These are phyloP conservation scores for Endotrypanum monterogeii DNA, from an alignment of 208 protist genomes.

Conservation along the genomic window DNA sequence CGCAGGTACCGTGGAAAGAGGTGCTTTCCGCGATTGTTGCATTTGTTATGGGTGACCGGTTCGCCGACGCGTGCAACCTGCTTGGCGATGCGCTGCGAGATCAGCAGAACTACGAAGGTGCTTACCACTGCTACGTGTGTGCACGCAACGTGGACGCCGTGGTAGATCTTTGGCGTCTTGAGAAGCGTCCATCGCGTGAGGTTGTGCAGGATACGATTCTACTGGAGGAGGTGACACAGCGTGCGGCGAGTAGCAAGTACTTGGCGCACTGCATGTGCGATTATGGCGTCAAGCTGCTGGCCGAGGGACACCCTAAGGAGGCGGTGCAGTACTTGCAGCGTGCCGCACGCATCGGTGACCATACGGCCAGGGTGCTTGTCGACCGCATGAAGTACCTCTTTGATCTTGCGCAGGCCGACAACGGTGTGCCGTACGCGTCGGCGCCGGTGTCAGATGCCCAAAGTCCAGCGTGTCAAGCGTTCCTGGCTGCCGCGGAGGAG, in stretches of 20 bases:
- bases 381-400: constrained; percentile 68
- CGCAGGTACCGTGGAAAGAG: constrained; percentile 68
- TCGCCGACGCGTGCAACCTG: constrained; percentile 62
- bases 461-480: constrained; percentile 45
- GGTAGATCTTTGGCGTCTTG: constrained; percentile 56
- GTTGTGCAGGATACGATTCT: constrained; percentile 64
- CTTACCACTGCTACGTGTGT: constrained; percentile 78
- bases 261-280: constrained; percentile 63
- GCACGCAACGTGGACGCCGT: constrained; percentile 75
- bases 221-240: constrained; percentile 69
- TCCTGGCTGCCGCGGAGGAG: constrained; percentile 42
- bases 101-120: constrained; percentile 60
- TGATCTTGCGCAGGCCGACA: constrained; percentile 21
- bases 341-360: constrained; percentile 56
- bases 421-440: constrained; percentile 39
- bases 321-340: constrained; percentile 60
- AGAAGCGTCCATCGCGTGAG: constrained; percentile 42
- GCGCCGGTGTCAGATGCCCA: constrained; percentile 54
- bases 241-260: constrained; percentile 36
- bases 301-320: constrained; percentile 43
- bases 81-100: constrained; percentile 57
- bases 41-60: constrained; percentile 66
- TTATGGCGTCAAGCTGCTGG: constrained; percentile 53
- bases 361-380: constrained; percentile 53
- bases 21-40: constrained; percentile 71